Evolutionary conservation across 2,329 filamentous ascomycete species (phyloP).

Genomic region (Aspergillus aculeatinus): DNA sequence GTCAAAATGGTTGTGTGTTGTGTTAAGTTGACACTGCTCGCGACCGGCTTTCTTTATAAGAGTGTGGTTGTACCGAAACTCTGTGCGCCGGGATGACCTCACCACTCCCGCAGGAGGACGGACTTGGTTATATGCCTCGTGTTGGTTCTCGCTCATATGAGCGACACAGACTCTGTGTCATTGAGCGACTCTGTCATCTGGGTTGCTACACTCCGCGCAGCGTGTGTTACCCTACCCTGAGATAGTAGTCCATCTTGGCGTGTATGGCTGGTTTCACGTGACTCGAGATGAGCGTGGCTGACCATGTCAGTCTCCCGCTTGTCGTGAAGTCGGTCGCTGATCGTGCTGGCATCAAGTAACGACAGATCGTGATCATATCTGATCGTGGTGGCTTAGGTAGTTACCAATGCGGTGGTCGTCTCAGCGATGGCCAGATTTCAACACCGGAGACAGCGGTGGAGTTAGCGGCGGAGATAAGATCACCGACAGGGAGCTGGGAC

Average conservation of each 20-base stretch:
- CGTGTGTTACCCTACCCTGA: too few relatives aligned
- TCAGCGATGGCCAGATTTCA: not conserved
- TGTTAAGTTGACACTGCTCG: not conserved
- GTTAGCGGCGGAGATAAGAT: conserved; percentile 3
- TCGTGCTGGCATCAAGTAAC: not conserved
- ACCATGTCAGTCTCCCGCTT: not conserved
- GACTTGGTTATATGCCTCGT: not conserved
- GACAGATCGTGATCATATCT: not conserved
- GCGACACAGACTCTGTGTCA: not conserved
- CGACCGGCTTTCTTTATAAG: not conserved
- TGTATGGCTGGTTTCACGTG: too few relatives aligned
- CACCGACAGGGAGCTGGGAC: not conserved
- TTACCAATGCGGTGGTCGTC: not conserved
- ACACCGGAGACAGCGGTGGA: not conserved
- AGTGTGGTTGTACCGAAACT: not conserved
- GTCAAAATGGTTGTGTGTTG: not conserved
- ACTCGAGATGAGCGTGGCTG: not conserved
- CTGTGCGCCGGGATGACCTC: conserved; percentile 11
- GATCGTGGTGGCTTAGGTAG: too few relatives aligned
- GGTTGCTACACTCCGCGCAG: not conserved
- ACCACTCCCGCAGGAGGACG: conserved; percentile 7
- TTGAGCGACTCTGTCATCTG: not conserved
- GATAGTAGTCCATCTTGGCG: too few relatives aligned
- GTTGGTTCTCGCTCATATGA: not conserved
- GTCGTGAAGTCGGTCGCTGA: not conserved